A percentile compares a stretch with the other conserved stretches of the same genome.
These are phyloP conservation scores for Fagopyrum esculentum DNA, from an alignment of 148 eudicot species.

Conservation along the genomic window DNA sequence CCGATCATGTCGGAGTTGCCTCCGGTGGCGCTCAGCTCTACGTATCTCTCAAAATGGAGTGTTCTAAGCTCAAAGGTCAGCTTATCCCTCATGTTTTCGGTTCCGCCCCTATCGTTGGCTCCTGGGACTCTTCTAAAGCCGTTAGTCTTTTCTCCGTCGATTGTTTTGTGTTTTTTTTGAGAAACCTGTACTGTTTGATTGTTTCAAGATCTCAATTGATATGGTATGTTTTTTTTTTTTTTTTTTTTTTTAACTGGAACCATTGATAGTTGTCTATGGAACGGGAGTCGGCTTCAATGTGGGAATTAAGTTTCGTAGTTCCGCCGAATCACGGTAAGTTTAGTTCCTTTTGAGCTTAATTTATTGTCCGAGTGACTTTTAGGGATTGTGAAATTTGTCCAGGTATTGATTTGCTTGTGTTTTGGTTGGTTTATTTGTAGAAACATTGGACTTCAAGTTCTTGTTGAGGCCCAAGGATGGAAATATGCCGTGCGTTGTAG, in stretches of 20 bases:
- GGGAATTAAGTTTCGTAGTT: slow-evolving; percentile 92
- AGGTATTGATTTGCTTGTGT: not conserved
- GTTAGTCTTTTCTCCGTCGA: slow-evolving; percentile 24
- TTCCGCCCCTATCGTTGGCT: slow-evolving; percentile 79
- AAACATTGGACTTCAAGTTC: slow-evolving; percentile 92
- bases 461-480: slow-evolving; percentile 66
- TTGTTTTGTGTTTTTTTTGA: not conserved
- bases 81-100: slow-evolving; percentile 86
- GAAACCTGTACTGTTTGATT: not conserved
- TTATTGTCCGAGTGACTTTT: not conserved
- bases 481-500: slow-evolving; percentile 52
- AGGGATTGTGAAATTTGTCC: not conserved
- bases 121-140: slow-evolving; percentile 85
- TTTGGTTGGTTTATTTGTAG: slow-evolving; percentile 23
- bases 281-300: slow-evolving; percentile 75
- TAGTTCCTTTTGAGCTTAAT: not conserved
- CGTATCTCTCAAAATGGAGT: slow-evolving; percentile 81
- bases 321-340: slow-evolving; percentile 86
- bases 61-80: slow-evolving; percentile 44
- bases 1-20: slow-evolving; percentile 38
- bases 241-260: too few species aligned
- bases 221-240: not conserved
- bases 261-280: slow-evolving; percentile 58
- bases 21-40: slow-evolving; percentile 61
- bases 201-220: not conserved